Conservation (phyloP, 495 filamentous ascomycete genomes). For the Opeltia flavorubescens region DNA sequence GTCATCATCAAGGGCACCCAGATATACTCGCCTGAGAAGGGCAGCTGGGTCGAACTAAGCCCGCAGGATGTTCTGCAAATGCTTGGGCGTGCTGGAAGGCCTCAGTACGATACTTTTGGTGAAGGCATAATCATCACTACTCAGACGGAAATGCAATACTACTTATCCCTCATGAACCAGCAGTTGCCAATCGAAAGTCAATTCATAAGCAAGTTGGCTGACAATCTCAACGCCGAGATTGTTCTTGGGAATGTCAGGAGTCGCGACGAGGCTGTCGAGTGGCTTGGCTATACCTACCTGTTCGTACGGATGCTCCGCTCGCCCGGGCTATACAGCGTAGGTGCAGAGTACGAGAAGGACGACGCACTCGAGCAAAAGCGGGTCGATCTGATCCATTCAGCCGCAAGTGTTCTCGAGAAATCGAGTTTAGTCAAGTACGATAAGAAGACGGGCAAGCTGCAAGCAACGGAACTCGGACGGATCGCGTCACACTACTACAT, state of each 20-base stretch:
- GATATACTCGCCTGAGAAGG: conserved; percentile 96
- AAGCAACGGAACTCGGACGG: conserved; percentile 84
- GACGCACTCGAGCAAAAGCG: conserved; percentile 86
- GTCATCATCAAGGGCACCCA: conserved; percentile 97
- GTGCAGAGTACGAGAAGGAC: conserved; percentile 87
- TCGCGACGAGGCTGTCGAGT: conserved; percentile 91
- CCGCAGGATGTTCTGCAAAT: conserved; percentile 98
- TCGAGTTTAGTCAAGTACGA: conserved; percentile 89
- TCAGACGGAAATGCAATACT: conserved; percentile 89
- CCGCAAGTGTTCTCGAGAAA: conserved; percentile 74
- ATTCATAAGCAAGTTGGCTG: conserved; percentile 79
- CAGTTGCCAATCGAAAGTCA: conserved; percentile 97
- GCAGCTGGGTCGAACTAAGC: conserved; percentile 95
- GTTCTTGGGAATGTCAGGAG: conserved; percentile 90
- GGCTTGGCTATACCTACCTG: conserved; percentile 96
- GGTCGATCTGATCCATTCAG: conserved; percentile 91
- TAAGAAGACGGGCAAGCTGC: conserved; percentile 77
- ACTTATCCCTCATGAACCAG: conserved; percentile 89
- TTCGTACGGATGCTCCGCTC: conserved; percentile 97
- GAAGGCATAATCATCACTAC: conserved; percentile 98
- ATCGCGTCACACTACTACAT: conserved; percentile 99
- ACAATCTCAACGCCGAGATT: conserved; percentile 95
- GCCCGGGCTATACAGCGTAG: conserved; percentile 89
- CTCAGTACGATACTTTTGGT: conserved; percentile 94
- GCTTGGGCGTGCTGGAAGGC: conserved; percentile 91